These are phyloP conservation scores for Halenospora varia DNA, from an alignment of 495 filamentous ascomycete species.

Conservation along the genomic window DNA sequence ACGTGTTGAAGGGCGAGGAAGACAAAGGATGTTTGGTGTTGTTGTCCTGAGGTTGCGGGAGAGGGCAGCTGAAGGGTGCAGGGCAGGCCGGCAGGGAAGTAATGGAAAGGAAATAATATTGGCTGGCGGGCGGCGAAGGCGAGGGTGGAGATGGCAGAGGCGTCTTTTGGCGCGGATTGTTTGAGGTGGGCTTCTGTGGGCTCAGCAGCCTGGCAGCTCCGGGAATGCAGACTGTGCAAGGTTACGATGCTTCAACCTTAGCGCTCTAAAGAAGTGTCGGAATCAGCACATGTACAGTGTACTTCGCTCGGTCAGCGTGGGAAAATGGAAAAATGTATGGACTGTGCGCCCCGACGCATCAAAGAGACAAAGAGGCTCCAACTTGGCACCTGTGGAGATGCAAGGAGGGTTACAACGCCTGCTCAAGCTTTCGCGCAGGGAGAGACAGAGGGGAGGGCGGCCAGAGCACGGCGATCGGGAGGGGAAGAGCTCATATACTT, in stretches of 20 bases:
- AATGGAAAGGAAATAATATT: not conserved
- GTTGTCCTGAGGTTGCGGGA: too few relatives aligned
- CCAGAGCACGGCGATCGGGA: not conserved
- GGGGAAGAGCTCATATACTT: not conserved
- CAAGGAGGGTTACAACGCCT: not conserved
- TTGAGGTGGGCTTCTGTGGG: not conserved
- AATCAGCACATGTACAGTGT: too few relatives aligned
- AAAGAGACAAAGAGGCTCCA: not conserved
- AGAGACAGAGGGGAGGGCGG: not conserved
- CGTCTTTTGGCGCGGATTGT: not conserved
- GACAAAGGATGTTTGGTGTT: too few relatives aligned
- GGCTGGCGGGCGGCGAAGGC: not conserved
- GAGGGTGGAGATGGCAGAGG: not conserved
- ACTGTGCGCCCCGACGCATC: too few relatives aligned
- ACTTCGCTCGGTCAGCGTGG: too few relatives aligned
- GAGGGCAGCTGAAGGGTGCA: not conserved
- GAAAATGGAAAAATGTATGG: too few relatives aligned
- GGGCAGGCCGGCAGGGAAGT: not conserved
- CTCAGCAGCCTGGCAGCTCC: not conserved
- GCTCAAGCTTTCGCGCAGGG: not conserved
- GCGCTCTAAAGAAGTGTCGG: too few relatives aligned
- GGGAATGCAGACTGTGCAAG: too few relatives aligned
- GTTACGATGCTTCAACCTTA: too few relatives aligned
- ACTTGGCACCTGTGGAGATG: not conserved
- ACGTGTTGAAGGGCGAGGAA: not conserved